Evolutionary conservation across 805 yeast species (phyloP).

Genomic region (Yarrowia divulgata): DNA sequence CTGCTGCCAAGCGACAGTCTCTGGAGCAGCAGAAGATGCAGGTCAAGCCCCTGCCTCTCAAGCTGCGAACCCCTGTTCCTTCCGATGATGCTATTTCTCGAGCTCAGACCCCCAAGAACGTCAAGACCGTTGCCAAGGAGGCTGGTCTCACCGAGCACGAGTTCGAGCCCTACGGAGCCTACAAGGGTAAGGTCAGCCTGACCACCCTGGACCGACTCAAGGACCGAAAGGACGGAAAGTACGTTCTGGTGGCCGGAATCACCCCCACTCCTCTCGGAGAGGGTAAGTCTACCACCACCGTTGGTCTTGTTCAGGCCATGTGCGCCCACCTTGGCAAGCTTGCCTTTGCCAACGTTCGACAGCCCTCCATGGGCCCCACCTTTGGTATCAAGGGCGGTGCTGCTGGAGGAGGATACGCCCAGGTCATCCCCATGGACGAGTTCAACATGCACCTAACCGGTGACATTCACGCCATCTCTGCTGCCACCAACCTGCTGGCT

Average conservation of each 20-base stretch:
- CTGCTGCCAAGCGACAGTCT: slow-evolving; percentile 72
- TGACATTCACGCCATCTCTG: slow-evolving; percentile 94
- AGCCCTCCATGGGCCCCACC: slow-evolving; percentile 98
- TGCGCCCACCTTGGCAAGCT: slow-evolving; percentile 87
- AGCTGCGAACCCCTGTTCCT: slow-evolving; percentile 74
- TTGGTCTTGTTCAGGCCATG: slow-evolving; percentile 95
- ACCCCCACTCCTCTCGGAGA: slow-evolving; percentile 99
- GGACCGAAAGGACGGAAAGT: slow-evolving; percentile 74
- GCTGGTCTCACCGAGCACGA: slow-evolving; percentile 80
- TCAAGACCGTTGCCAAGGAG: slow-evolving; percentile 76
- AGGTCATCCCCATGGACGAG: slow-evolving; percentile 98
- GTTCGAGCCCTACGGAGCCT: slow-evolving; percentile 86
- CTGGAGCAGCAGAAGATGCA: slow-evolving; percentile 50
- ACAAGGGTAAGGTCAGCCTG: slow-evolving; percentile 86
- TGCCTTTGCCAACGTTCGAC: slow-evolving; percentile 94
- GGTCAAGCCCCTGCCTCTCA: slow-evolving; percentile 64
- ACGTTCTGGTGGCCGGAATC: slow-evolving; percentile 92
- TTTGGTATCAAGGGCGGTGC: slow-evolving; percentile 99
- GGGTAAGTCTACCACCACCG: slow-evolving; percentile 96
- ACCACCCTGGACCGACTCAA: slow-evolving; percentile 72
- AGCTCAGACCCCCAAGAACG: slow-evolving; percentile 84
- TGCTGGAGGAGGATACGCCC: slow-evolving; percentile 98
- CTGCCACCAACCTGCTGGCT: slow-evolving; percentile 91
- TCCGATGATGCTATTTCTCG: slow-evolving; percentile 90
- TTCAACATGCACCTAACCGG: slow-evolving; percentile 98